Conservation (phyloP, 2,329 filamentous ascomycete species). For the Penicillium hesseltinei region DNA sequence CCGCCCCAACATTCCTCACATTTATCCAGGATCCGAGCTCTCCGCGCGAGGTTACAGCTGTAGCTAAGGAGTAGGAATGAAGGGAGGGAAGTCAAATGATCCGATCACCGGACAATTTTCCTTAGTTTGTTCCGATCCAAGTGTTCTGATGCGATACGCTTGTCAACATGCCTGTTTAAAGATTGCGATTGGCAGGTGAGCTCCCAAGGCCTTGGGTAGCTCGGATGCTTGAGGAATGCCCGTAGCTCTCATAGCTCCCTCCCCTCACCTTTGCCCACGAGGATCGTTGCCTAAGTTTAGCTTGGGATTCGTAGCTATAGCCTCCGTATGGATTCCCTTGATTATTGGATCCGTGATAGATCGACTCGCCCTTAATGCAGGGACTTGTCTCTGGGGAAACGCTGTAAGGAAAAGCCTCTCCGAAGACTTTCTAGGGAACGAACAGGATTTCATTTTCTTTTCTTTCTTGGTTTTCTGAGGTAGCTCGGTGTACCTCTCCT, state of each 20-base stretch:
- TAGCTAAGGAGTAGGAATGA: conserved; percentile 12
- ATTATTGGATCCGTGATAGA: conserved; percentile 5
- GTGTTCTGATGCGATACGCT: background rate
- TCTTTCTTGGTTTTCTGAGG: background rate
- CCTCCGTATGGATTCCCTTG: conserved; percentile 6
- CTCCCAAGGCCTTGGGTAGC: background rate
- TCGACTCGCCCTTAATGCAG: background rate
- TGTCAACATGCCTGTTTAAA: conserved; percentile 8
- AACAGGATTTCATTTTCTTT: background rate
- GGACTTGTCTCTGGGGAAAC: conserved; percentile 10
- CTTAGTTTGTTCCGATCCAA: background rate
- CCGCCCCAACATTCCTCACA: conserved; percentile 5
- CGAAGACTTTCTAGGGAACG: background rate
- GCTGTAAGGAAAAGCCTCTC: background rate
- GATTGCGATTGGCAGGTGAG: conserved; percentile 5
- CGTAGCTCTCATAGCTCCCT: conserved; percentile 10
- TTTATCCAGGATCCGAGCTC: conserved; percentile 2
- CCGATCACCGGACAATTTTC: conserved; percentile 10
- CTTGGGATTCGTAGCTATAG: background rate
- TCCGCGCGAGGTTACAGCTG: conserved; percentile 10
- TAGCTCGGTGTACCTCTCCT: background rate
- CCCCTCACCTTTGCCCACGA: conserved; percentile 5
- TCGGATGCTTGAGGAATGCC: conserved; percentile 4
- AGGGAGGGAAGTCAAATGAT: conserved; percentile 12
- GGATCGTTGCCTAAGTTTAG: conserved; percentile 5